Conservation (phyloP, 805 yeast species). For the Nakazawaea populi region DNA sequence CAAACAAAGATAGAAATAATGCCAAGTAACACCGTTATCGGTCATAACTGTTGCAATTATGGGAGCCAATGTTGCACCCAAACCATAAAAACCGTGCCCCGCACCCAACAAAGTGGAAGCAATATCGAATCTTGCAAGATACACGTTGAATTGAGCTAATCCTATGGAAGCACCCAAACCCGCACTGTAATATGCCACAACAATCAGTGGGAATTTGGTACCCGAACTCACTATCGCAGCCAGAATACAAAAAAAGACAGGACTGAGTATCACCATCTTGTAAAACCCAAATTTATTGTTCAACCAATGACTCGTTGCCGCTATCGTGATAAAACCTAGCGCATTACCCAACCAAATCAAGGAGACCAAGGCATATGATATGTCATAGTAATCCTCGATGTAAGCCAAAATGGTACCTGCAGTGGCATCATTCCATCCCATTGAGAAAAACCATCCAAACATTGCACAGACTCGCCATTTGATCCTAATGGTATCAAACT, state of each 20-base stretch:
- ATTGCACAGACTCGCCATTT: constrained; percentile 33
- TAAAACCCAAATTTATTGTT: constrained; percentile 34
- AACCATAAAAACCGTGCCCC: constrained; percentile 67
- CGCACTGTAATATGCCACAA: constrained; percentile 45
- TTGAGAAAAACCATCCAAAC: constrained; percentile 32
- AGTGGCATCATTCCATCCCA: constrained; percentile 49
- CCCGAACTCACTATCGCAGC: constrained; percentile 41
- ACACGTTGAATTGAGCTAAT: constrained; percentile 45
- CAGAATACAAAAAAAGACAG: constrained; percentile 30
- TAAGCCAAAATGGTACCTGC: constrained; percentile 54
- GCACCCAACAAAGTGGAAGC: constrained; percentile 54
- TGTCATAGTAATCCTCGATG: constrained; percentile 41
- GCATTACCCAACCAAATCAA: constrained; percentile 55
- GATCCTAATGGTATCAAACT: constrained; percentile 34
- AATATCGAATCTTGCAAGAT: constrained; percentile 41
- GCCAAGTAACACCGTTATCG: constrained; percentile 43
- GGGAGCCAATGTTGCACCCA: constrained; percentile 69
- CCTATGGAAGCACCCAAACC: constrained; percentile 50
- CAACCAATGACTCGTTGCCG: constrained; percentile 38
- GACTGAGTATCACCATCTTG: constrained; percentile 33
- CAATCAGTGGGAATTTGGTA: constrained; percentile 40
- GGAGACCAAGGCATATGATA: constrained; percentile 48
- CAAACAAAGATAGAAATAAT: constrained; percentile 42
- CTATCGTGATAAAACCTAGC: constrained; percentile 44
- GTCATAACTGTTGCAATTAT: constrained; percentile 54